Conservation (phyloP, 1,139 yeast genomes). For the Dujonia santamariae region DNA sequence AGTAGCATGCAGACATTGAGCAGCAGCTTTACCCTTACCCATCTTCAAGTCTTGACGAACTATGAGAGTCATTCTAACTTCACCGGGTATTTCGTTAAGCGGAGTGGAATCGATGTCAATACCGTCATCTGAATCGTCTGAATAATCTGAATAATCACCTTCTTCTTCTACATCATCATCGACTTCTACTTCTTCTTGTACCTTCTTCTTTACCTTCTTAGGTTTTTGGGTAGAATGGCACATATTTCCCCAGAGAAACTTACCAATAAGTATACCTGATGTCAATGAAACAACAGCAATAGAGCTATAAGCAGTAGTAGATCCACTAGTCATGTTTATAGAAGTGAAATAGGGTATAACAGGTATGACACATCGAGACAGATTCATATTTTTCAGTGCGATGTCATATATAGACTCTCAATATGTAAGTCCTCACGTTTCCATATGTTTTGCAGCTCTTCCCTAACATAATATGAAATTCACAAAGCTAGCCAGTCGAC, state of each 20-base stretch:
- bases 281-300: slow-evolving; percentile 3
- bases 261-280: slow-evolving; percentile 6
- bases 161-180: slow-evolving; percentile 2
- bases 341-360: neutral
- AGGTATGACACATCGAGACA: too few relatives aligned
- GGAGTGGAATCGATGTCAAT: slow-evolving; percentile 52
- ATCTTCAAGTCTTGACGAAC: slow-evolving; percentile 87
- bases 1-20: slow-evolving; percentile 98
- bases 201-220: too few relatives aligned
- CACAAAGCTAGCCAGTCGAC: too few relatives aligned
- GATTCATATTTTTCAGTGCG: too few relatives aligned
- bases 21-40: slow-evolving; percentile 96
- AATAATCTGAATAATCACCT: slow-evolving; percentile 20
- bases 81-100: slow-evolving; percentile 66
- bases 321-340: neutral
- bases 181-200: too few relatives aligned
- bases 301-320: neutral
- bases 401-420: too few relatives aligned
- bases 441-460: too few relatives aligned
- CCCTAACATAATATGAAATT: too few relatives aligned
- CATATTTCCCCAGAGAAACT: too few relatives aligned
- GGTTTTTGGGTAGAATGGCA: too few relatives aligned
- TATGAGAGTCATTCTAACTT: slow-evolving; percentile 82
- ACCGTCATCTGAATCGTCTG: slow-evolving; percentile 49
- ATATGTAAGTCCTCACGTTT: too few relatives aligned